A percentile compares a stretch with the other conserved stretches of the same genome.
Evolutionary conservation across 495 filamentous ascomycete genomes (phyloP).

Genomic region (Tuber aestivum): DNA sequence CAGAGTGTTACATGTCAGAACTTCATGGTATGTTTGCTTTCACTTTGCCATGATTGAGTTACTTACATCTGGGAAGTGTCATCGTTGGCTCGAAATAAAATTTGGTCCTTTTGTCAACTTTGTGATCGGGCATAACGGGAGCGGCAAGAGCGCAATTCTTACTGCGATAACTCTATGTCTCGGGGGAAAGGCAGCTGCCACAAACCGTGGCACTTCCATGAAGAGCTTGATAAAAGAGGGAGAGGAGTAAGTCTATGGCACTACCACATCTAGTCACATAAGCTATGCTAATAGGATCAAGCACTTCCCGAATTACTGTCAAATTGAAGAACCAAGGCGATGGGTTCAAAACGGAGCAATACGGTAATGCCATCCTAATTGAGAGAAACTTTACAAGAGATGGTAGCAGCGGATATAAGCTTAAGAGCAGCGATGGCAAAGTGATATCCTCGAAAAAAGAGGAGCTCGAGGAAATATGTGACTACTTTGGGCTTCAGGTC

Average conservation of each 20-base stretch:
- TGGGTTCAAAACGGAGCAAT: conserved; percentile 75
- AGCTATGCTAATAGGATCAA: conserved; percentile 29
- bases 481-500: conserved; percentile 87
- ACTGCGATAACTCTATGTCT: conserved; percentile 91
- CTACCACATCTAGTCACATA: conserved; percentile 40
- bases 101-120: conserved; percentile 94
- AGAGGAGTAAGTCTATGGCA: conserved; percentile 53
- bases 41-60: conserved; percentile 68
- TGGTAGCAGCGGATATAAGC: conserved; percentile 76
- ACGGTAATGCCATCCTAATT: conserved; percentile 78
- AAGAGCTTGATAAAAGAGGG: conserved; percentile 93
- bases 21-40: conserved; percentile 35
- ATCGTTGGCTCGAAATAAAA: conserved; percentile 67
- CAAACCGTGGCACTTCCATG: conserved; percentile 87
- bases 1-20: conserved; percentile 39
- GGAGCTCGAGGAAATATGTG: conserved; percentile 88
- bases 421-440: conserved; percentile 67
- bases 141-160: conserved; percentile 96
- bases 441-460: conserved; percentile 74
- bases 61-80: conserved; percentile 87
- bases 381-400: conserved; percentile 78
- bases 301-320: conserved; percentile 57
- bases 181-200: conserved; percentile 86
- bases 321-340: conserved; percentile 86
- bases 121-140: conserved; percentile 94